Evolutionary conservation across 2,329 filamentous ascomycete species (phyloP), one percentile per base, ranked within the genome.

Genomic region (Chrysoporthe cubensis): DNA sequence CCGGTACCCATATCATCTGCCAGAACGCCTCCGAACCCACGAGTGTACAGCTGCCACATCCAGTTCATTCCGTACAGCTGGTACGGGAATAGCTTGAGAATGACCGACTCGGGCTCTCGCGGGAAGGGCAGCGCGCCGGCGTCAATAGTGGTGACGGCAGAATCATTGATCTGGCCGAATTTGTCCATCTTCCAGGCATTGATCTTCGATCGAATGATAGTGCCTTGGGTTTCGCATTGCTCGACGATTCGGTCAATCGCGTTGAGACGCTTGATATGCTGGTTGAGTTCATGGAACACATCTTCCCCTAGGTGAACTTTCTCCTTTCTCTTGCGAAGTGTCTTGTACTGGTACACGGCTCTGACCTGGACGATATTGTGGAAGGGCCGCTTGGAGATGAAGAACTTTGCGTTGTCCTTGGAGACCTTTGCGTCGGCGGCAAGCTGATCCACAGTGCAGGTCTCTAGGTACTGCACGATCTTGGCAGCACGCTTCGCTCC

Each of bases 1-100:
- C 96, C 96, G 52, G 95, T 83, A 63, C 92, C 96, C 96, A 99
- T 99, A 76, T 99, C 96, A 76, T 99, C 96, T 1, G 96, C 96
- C 21, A 99, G 83, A 66, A 99, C 98, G 71, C 94, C 95, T 58
- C 93, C 95, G 63, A 96, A 86, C 40, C 89, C 85, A 67, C 92
- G 89, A 64, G 90, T 85, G 80, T 93, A 97, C 16, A 99, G 85
- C 58, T 98, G 80, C 66, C 90, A 89, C 75, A 99, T 86, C 96
- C 96, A 99, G 76, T 98, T 98, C 63, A 99, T 85, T 4, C 96
- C 96, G 42, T 97, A 93, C 26, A 98, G 81, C 76, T 99, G 96
- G 75, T 97, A 98, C 46, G 96, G 90, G 76, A 98, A 97, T 83
- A 99, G 89, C 50, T 86, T 83, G 66, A 95, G 87, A 42, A 88